Evolutionary conservation across 2,329 filamentous ascomycete genomes (phyloP), one percentile per base, ranked within the genome.

Genomic region (Nannizzia gypsea): DNA sequence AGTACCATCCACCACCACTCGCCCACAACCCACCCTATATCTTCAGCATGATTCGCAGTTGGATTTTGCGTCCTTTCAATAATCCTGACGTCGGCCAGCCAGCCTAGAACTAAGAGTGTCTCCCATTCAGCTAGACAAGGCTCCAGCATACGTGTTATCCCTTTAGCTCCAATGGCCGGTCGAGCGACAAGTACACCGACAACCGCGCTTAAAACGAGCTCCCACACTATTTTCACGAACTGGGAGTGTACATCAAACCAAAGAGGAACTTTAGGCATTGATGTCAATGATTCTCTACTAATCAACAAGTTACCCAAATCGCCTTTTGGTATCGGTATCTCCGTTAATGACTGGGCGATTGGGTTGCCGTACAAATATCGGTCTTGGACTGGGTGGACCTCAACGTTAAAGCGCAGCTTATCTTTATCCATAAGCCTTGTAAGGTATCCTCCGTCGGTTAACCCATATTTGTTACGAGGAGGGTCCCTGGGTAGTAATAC

Each of bases 201-300:
- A 2, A 78, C 70, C 3, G 74, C 72, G 1, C 70, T 71, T 11
- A 77, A 61, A 9, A 72, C 71, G 56, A 72, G 67, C 9, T 76
- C 71, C 78, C 78, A 80, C 20, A 73, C 64, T 5, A 66, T 52
- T 11, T 65, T 63, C 3, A 72, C 66, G 11, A 75, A 63, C 13
- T 71, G 66, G 0, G 72, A 73, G 59, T 79, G 74, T 56, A 80
- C 76, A 63, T 79, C 77, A 58, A 74, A 70, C 78, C 78, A 80
- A 13, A 78, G 58, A 0, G 78, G 78, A 22, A 77, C 72, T 40
- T 68, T 72, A 9, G 66, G 66, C 0, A 69, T 65, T 17, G 38
- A 26, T 8, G 56, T 15, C 9, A 34, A 17, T 13, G 31, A 36
- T 6, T 40, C 24, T 3, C 26, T 9, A 13, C 11, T 46, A 44